These are phyloP conservation scores for Chlorella sp. DNA, from an alignment of 139 green algal genomes.

Conservation along the genomic window DNA sequence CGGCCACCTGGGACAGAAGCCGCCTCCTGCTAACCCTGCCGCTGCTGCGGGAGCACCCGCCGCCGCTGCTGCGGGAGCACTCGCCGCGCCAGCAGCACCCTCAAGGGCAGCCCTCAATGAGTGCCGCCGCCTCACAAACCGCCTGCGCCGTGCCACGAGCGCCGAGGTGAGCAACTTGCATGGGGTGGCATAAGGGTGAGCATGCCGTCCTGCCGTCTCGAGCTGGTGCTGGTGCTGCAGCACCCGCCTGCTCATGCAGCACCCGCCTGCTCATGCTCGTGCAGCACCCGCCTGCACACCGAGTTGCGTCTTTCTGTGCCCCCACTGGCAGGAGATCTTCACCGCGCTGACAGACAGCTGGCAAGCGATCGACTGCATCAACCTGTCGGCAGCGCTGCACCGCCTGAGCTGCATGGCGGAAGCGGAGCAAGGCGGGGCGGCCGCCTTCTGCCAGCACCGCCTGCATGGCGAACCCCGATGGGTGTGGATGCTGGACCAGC, in stretches of 20 bases:
- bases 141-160: not conserved
- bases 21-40: too few species aligned
- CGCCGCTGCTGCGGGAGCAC: not conserved
- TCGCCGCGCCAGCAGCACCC: not conserved
- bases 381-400: not conserved
- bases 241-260: too few species aligned
- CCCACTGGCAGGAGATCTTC: conserved; percentile 14
- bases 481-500: conserved; percentile 12
- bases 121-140: not conserved
- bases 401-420: conserved; percentile 1
- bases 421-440: not conserved
- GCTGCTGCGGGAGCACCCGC: not conserved
- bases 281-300: not conserved
- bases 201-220: too few species aligned
- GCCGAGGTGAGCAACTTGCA: not conserved
- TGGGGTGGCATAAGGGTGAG: not conserved
- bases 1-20: too few species aligned
- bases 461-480: not conserved
- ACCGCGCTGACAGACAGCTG: not conserved
- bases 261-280: too few species aligned
- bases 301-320: not conserved
- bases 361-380: conserved; percentile 17
- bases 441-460: not conserved
- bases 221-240: too few species aligned
- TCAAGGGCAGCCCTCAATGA: not conserved